Evolutionary conservation across 1,284 basidiomycete genomes (phyloP).

Genomic region (Dichomitus squalens): DNA sequence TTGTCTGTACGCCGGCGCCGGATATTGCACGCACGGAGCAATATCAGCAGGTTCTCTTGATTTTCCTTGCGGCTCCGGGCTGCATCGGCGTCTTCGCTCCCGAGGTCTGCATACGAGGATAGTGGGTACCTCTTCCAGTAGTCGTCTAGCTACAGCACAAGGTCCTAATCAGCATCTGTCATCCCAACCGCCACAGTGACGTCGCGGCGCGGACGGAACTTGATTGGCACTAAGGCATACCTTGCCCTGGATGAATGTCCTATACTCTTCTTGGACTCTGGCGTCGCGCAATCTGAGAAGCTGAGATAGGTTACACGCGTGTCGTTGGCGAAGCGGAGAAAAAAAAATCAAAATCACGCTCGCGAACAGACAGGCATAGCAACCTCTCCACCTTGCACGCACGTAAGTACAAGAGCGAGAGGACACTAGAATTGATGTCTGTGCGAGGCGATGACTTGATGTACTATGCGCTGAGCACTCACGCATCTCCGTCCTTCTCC

Average conservation of each 20-base stretch:
- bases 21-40: conserved; percentile 54
- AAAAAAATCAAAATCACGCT: not conserved
- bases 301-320: conserved; percentile 27
- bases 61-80: conserved; percentile 47
- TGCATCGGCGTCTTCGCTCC: conserved; percentile 27
- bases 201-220: not conserved
- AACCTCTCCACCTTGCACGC: not conserved
- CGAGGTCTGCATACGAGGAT: conserved; percentile 27
- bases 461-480: conserved; percentile 31
- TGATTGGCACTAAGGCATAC: conserved; percentile 37
- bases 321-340: not conserved
- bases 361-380: not conserved
- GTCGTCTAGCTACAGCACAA: conserved; percentile 43
- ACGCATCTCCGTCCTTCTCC: conserved; percentile 72
- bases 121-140: conserved; percentile 43
- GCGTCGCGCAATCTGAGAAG: conserved; percentile 55
- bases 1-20: not conserved
- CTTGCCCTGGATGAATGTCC: conserved; percentile 62
- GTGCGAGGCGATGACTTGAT: not conserved
- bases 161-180: not conserved
- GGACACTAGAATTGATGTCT: not conserved
- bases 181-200: not conserved
- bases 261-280: conserved; percentile 63
- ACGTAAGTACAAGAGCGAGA: not conserved
- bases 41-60: conserved; percentile 67